Evolutionary conservation across 2,329 filamentous ascomycete species (phyloP), one percentile per base, ranked within the genome.

Genomic region (Hymenoscyphus fraxineus): DNA sequence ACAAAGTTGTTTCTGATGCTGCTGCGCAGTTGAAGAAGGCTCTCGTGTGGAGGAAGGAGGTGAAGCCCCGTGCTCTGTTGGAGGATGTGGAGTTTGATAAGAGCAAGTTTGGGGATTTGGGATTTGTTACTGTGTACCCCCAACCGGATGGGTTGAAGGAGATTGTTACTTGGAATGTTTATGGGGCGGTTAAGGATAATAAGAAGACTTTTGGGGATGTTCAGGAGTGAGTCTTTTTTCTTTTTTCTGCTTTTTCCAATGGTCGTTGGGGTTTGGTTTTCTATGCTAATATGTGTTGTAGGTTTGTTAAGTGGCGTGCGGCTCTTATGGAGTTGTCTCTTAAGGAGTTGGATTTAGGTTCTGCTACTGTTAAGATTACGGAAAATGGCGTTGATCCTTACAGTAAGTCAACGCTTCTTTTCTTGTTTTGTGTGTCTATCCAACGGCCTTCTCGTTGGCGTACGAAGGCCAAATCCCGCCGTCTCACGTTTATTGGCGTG

Each of bases 81-180:
- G 82, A 85, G 66, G 82, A 85, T 63, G 81, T 83, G 41, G 79
- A 78, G 31, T 95, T 89, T 77, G 84, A 85, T 72, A 82, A 83
- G 69, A 78, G 78, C 64, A 93, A 91, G 78, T 97, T 95, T 72
- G 85, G 82, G 7, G 88, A 88, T 1, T 77, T 97, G 64, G 94
- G 93, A 47, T 97, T 90, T 75, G 85, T 97, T 60, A 92, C 92
- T 0, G 82, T 82, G n/a, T 87, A 95, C 70, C 78, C 82, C 62
- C 81, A 82, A 41, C 81, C 82, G 0, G 80, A 79, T 32, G 82
- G 81, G 60, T 63, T 76, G 9, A 73, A 85, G 72, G 85, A 88
- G 76, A 83, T 97, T 63, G 88, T 93, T 59, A 95, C 91, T 1
- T 97, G 93, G 89, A 97, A 97, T 77, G 88, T 97, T 73, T 97